Conservation (phyloP, 768 basidiomycete species). For the Panaeolus papilionaceus region DNA sequence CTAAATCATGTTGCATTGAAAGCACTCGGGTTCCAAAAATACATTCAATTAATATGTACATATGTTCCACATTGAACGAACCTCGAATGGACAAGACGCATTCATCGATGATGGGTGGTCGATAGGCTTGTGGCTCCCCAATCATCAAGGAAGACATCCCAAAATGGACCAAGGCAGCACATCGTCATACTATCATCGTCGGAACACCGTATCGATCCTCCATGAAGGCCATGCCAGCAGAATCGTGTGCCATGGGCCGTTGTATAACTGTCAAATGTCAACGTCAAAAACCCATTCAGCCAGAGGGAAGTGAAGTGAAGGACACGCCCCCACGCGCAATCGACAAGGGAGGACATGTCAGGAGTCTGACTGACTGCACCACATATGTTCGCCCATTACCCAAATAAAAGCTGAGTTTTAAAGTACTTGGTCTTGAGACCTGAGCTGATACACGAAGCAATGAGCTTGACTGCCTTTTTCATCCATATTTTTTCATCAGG, state of each 20-base stretch:
- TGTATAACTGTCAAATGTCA: constrained; percentile 10
- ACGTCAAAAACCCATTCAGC: constrained; percentile 10
- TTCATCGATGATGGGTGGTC: constrained; percentile 3
- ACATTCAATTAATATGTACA: constrained; percentile 2
- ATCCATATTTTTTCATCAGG: constrained; percentile 9
- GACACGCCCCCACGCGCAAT: constrained; percentile 8
- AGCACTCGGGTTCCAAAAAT: constrained; percentile 6
- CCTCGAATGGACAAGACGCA: background rate
- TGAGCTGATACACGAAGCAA: constrained; percentile 8
- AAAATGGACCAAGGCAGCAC: background rate
- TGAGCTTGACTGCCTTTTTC: constrained; percentile 4
- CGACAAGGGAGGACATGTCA: background rate
- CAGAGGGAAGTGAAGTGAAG: constrained; percentile 1
- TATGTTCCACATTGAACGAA: background rate
- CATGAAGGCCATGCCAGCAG: constrained; percentile 9
- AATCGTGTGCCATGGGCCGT: constrained; percentile 11
- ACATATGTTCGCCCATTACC: constrained; percentile 11
- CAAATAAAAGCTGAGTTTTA: constrained; percentile 14
- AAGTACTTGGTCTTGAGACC: constrained; percentile 11
- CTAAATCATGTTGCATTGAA: background rate
- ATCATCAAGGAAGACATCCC: constrained; percentile 1
- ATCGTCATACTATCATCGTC: constrained; percentile 11
- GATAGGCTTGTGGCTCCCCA: background rate
- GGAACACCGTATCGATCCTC: constrained; percentile 12
- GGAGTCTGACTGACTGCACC: background rate